phyloP scores from a whole-genome alignment of 768 basidiomycete genomes.

The Exsudoporus frostii region DNA sequence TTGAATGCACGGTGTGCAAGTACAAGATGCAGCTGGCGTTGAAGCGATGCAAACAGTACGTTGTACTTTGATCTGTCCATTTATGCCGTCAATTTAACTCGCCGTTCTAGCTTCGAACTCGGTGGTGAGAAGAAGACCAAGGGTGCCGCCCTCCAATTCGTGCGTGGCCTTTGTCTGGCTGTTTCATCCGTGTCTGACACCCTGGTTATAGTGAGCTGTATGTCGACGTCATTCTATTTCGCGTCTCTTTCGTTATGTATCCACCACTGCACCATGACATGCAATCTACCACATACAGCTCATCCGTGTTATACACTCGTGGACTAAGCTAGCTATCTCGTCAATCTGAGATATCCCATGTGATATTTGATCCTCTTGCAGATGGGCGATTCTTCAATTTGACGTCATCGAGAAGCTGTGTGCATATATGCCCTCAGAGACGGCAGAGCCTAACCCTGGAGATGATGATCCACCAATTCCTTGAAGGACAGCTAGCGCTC shows the following conservation, averaged over 20 bases:
- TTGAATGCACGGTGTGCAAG: conserved; percentile 98
- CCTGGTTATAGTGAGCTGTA: conserved; percentile 20
- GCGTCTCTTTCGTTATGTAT: conserved; percentile 24
- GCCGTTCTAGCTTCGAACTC: conserved; percentile 79
- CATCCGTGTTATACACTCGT: not conserved
- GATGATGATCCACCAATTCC: not conserved
- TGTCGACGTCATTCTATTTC: conserved; percentile 11
- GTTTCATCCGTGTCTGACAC: not conserved
- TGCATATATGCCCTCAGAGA: not conserved
- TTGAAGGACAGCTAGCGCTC: not conserved
- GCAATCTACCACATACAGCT: conserved; percentile 24
- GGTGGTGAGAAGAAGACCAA: conserved; percentile 99
- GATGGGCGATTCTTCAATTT: not conserved
- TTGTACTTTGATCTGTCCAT: conserved; percentile 13
- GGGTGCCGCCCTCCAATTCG: conserved; percentile 93
- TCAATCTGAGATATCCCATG: not conserved
- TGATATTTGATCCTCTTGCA: not conserved
- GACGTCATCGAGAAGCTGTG: not conserved
- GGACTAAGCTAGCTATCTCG: not conserved
- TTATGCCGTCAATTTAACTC: not conserved
- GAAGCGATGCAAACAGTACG: conserved; percentile 99
- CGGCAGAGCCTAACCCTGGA: not conserved
- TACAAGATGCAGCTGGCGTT: conserved; percentile 95
- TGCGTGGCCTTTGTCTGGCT: conserved; percentile 41
- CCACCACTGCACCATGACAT: conserved; percentile 25